phyloP scores from a whole-genome alignment of 768 basidiomycete genomes.

The Calocybe cyanea region DNA sequence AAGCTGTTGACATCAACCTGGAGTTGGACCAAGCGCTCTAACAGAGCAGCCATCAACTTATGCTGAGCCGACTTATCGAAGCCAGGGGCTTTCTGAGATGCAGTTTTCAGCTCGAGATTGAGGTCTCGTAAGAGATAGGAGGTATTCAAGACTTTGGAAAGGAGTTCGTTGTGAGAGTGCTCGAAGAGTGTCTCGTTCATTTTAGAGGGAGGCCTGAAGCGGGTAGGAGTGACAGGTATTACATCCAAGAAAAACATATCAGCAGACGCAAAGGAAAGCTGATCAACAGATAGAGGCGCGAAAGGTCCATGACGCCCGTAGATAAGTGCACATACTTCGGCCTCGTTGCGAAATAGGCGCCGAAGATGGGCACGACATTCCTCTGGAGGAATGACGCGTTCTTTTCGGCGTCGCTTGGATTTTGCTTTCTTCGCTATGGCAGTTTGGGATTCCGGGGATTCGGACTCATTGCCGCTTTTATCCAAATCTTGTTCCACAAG shows the following conservation, averaged over 20 bases:
- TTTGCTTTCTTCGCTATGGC: constrained; percentile 79
- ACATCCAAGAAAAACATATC: constrained; percentile 99
- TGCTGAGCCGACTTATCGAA: constrained; percentile 49
- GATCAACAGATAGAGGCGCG: constrained; percentile 53
- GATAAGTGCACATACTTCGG: constrained; percentile 76
- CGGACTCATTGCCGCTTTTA: constrained; percentile 16
- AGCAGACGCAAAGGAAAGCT: constrained; percentile 68
- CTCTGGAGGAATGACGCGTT: constrained; percentile 85
- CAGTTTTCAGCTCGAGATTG: constrained; percentile 59
- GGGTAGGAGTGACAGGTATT: constrained; percentile 86
- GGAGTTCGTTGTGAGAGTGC: constrained; percentile 91
- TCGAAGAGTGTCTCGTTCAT: constrained; percentile 94
- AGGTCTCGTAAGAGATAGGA: constrained; percentile 78
- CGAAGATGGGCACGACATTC: constrained; percentile 95
- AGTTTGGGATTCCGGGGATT: constrained; percentile 42
- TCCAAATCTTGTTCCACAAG: constrained; percentile 48
- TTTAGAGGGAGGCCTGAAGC: constrained; percentile 91
- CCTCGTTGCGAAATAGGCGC: constrained; percentile 80
- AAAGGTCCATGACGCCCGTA: constrained; percentile 93
- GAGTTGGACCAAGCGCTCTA: constrained; percentile 83
- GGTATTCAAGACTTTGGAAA: constrained; percentile 76
- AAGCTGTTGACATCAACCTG: constrained; percentile 96
- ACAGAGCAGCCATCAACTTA: constrained; percentile 59
- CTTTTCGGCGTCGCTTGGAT: constrained; percentile 74
- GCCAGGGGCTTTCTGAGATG: constrained; percentile 53